Evolutionary conservation across 768 basidiomycete species (phyloP), one percentile per base, ranked within the genome.

Genomic region (Mycena leptocephala): DNA sequence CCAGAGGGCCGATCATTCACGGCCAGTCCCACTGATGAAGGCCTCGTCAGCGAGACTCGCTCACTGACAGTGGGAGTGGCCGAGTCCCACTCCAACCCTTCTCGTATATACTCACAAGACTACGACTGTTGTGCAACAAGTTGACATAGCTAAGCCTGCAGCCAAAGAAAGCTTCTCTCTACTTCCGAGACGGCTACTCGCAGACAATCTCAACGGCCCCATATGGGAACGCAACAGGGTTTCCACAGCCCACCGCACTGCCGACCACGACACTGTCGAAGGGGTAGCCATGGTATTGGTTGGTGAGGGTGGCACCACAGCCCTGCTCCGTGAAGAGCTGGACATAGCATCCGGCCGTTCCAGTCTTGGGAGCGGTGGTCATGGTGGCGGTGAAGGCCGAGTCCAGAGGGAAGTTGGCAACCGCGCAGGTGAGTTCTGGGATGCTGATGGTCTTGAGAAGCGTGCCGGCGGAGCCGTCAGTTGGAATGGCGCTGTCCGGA

Each of bases 281-380:
- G 59, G 59, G 59, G 59, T 62, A 62, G 59, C 59, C 59, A 62
- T 62, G 59, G 51, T 53, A 53, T 53, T 53, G 51, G 51, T 53
- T 53, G 51, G 51, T 53, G 51, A 53, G 51, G 51, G 51, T 53
- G 51, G 24, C 24, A 53, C 43, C 51, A 43, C 43, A 43, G 43
- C 43, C 43, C 43, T 43, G 43, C 43, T 43, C 43, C 16, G 10
- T 43, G 43, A 43, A 43, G 43, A 43, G 43, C 43, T 43, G 43
- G 43, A 43, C 43, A 43, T 43, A 43, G 43, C 35, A 37, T 37
- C 35, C 35, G 35, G 13, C 35, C 55, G 55, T 56, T 56, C 55
- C 55, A 56, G 55, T 56, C 55, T 56, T 56, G 30, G 55, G 55
- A 56, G 55, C 18, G 55, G 55, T 28, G 55, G 55, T 56, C 24